Base-by-base conservation (phyloP, 164 flowering plant genomes). In the Magnolia officinalis region DNA sequence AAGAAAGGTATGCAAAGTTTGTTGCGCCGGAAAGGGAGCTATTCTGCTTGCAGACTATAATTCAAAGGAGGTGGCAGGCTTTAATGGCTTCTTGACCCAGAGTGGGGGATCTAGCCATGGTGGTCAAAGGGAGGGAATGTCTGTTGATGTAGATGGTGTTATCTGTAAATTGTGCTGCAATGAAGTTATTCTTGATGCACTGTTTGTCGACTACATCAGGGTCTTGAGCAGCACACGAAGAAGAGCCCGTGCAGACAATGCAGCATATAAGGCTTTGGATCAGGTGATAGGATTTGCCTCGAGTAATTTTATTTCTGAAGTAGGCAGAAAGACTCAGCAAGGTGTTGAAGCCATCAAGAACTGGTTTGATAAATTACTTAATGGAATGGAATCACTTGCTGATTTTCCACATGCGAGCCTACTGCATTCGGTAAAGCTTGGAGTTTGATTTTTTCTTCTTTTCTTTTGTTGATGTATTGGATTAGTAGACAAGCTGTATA, bases 11-110 rank as follows among this genome's bases (percentile, higher is more conserved):
- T 96, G 98, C 78, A 88, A 80, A 81, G 85, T 88, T 74, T 96
- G 98, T 80, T 90, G 91, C 83, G 97, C 98, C 76, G 99, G 99
- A 72, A 92, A 83, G 83, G 99, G 99, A 81, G 96, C 93, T 76
- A 87, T 86, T 73, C 75, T 96, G 59, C 86, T 92, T 70, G 63
- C 81, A 63, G 81, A 78, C 72, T 69, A 19, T 70, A 85, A 71
- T 80, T 78, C 90, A 66, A 89, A 80, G 85, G 95, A 87, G 45
- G 78, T 69, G 10, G 52, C 85, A 72, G 82, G 77, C 79, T 80
- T 80, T 72, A 83, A 82, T 84, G 83, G 85, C 76, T 69, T 76
- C 21, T 77, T 83, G 8, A 82, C 84, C 83, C 88, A 81, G 76
- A 80, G 89, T 81, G 93, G 93, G 71, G 93, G 94, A 72, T 87